phyloP scores from a whole-genome alignment of 495 filamentous ascomycete species.

The Penicillium fimorum region DNA sequence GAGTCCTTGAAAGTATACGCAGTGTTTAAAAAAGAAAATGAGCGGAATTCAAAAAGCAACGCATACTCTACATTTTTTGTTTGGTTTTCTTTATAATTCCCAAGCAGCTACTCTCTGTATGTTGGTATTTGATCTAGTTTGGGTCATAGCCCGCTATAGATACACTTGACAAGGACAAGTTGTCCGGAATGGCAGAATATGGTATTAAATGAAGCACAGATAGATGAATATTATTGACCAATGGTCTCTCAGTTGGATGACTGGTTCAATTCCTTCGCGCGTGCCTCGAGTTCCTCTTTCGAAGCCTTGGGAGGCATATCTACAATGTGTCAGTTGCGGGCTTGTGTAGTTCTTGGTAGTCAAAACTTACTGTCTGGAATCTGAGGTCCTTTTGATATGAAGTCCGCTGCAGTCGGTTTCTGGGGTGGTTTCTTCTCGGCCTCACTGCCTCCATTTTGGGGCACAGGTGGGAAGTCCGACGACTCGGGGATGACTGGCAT shows the following conservation, averaged over 20 bases:
- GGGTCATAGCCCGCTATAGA: not conserved
- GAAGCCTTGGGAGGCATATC: constrained; percentile 57
- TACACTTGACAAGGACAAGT: not conserved
- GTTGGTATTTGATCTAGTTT: not conserved
- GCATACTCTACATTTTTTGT: not conserved
- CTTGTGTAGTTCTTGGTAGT: not conserved
- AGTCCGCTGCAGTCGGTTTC: constrained; percentile 38
- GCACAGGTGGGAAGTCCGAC: constrained; percentile 23
- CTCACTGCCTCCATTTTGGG: constrained; percentile 24
- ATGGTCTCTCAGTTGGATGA: constrained; percentile 20
- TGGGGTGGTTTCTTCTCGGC: constrained; percentile 20
- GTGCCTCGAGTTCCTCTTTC: constrained; percentile 66
- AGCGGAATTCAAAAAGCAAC: not conserved
- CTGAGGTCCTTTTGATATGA: constrained; percentile 45
- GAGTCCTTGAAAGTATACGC: not conserved
- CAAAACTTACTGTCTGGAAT: constrained; percentile 42
- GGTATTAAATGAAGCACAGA: not conserved
- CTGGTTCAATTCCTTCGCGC: constrained; percentile 65
- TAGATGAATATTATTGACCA: not conserved
- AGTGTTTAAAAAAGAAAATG: not conserved
- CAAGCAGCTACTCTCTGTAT: no score
- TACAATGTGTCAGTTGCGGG: constrained; percentile 17
- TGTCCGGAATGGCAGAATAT: not conserved
- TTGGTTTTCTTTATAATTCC: not conserved
- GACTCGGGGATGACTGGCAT: constrained; percentile 43